Evolutionary conservation across 805 yeast species (phyloP), one percentile per base, ranked within the genome.

Genomic region (Sugiyamaella chiloensis): DNA sequence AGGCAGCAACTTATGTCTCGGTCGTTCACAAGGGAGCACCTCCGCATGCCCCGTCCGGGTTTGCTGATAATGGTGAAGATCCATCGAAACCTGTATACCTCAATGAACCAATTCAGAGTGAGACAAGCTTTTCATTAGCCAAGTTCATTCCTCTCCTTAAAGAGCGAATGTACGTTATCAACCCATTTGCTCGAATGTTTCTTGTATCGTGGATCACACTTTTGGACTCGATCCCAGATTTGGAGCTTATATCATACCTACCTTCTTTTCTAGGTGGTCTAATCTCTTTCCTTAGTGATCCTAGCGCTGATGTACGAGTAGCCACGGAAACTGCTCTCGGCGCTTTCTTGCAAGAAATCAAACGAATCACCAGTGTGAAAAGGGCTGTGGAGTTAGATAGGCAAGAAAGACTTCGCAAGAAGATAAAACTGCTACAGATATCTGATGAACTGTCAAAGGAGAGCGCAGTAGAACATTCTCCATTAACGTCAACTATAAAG

Each of bases 201-300:
- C 70, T 93, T 48, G 91, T 93, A 9, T 87, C 95, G 44, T 93
- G 99, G 99, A 75, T 93, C 41, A 85, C 88, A 54, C 76, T 93
- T n/a, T 72, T 93, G 42, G 93, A 91, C 65, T 88, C 93, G 8
- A 87, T 90, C 5, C 98, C 99, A 0, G 95, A 91, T 45, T 71
- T 91, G 46, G 96, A 91, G 58, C 70, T 93, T 49, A 80, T 93
- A 16, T 78, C 95, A 0, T 93, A 85, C 61, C 70, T 93, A 41
- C 96, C 99, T 1, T 85, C 90, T 31, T 88, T 93, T 62, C 71
- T 93, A 32, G 93, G 89, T 42, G 96, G 93, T 0, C 69, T 91
- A 52, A 71, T 91, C 40, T 76, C 82, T 16, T 91, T 87, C 58
- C 70, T 91, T 40, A 86, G 87, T 54, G 91, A 87, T 56, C 74